phyloP scores from a whole-genome alignment of 2,329 filamentous ascomycete genomes.

The Myriosclerotinia duriaeana region DNA sequence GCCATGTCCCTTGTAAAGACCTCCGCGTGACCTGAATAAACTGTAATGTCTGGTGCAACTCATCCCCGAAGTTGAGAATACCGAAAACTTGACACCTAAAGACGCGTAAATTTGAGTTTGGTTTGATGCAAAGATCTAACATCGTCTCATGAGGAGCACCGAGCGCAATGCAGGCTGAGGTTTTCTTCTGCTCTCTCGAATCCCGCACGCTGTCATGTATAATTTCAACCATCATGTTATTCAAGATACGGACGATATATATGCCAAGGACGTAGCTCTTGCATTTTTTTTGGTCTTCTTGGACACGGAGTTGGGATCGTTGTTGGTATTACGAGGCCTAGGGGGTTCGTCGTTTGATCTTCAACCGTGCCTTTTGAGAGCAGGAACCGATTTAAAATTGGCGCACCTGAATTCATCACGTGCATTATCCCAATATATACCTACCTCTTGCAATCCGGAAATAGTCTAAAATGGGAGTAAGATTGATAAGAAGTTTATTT shows the following conservation, averaged over 20 bases:
- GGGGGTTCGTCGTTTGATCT: background rate
- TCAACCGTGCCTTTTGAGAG: background rate
- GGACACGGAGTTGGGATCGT: background rate
- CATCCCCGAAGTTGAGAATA: background rate
- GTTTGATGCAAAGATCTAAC: background rate
- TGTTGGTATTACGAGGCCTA: background rate
- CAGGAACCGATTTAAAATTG: too few species aligned
- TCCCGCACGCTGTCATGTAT: background rate
- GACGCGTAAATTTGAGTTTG: background rate
- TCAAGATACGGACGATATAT: background rate
- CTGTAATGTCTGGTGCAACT: background rate
- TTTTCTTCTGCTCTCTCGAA: background rate
- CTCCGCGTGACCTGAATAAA: background rate
- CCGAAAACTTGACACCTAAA: background rate
- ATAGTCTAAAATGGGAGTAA: background rate
- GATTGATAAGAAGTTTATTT: background rate
- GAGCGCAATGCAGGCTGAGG: background rate
- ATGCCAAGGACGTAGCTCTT: background rate
- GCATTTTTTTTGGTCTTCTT: background rate
- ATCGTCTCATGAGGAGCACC: constrained; percentile 8
- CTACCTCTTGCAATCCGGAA: background rate
- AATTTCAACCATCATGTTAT: background rate
- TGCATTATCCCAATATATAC: background rate
- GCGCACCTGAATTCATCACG: background rate
- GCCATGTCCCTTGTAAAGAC: background rate